Conservation (phyloP, 2,329 filamentous ascomycete genomes). For the Pseudomassariella vexata region DNA sequence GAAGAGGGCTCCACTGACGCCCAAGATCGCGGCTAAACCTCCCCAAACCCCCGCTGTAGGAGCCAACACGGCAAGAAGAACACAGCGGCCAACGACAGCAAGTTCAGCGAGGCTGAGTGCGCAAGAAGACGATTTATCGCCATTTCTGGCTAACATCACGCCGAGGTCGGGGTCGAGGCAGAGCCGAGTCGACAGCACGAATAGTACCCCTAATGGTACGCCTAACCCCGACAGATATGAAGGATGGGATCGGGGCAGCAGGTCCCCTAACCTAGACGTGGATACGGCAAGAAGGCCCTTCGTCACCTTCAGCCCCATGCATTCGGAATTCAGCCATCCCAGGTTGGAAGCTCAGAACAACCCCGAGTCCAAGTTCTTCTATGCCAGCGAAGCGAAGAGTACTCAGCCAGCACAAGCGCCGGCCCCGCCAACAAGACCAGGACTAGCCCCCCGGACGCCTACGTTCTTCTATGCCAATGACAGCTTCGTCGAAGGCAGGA, state of each 20-base stretch:
- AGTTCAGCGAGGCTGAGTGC: constrained; percentile 25
- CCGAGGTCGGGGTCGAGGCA: constrained; percentile 72
- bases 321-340: constrained; percentile 24
- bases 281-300: constrained; percentile 23
- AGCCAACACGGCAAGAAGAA: constrained; percentile 30
- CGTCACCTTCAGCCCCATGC: constrained; percentile 34
- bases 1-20: constrained; percentile 44
- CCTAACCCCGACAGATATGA: constrained; percentile 43
- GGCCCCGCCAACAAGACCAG: constrained; percentile 15
- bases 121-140: constrained; percentile 47
- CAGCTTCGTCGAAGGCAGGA: constrained; percentile 31
- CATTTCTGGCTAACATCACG: constrained; percentile 61
- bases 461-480: constrained; percentile 56
- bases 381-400: constrained; percentile 71
- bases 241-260: constrained; percentile 31
- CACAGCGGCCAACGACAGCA: constrained; percentile 16
- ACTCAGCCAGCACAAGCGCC: constrained; percentile 29
- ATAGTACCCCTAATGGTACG: constrained; percentile 59
- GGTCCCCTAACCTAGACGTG: constrained; percentile 24
- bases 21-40: constrained; percentile 46
- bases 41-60: constrained; percentile 19
- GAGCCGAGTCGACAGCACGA: constrained; percentile 63
- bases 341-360: constrained; percentile 19
- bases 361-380: constrained; percentile 75
- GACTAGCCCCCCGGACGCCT: constrained; percentile 31